Evolutionary conservation across 2,329 filamentous ascomycete species (phyloP).

Genomic region (Cordyceps fumosorosea): DNA sequence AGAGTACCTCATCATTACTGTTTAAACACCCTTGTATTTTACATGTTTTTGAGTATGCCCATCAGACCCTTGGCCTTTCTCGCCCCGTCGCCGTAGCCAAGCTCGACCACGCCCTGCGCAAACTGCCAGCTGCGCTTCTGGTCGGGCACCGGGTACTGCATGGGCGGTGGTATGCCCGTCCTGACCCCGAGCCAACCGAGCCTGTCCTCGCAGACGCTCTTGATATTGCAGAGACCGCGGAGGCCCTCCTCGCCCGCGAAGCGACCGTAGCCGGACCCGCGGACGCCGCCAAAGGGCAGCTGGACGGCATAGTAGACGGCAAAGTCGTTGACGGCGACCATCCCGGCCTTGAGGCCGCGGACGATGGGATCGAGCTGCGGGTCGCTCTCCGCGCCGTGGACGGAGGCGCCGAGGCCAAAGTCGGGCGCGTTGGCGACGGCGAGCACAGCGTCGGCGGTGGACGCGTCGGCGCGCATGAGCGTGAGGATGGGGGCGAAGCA

Average conservation of each 20-base stretch:
- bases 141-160: conserved; percentile 73
- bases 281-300: conserved; percentile 87
- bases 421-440: conserved; percentile 73
- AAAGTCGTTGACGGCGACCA: conserved; percentile 96
- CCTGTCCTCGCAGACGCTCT: conserved; percentile 77
- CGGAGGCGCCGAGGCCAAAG: conserved; percentile 82
- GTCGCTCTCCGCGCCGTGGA: conserved; percentile 66
- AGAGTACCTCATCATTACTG: neutral
- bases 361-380: conserved; percentile 59
- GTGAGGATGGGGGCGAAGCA: conserved; percentile 90
- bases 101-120: conserved; percentile 51
- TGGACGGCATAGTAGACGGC: conserved; percentile 89
- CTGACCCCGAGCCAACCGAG: conserved; percentile 53
- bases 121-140: conserved; percentile 60
- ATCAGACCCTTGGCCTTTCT: conserved; percentile 35
- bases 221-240: conserved; percentile 76
- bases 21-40: neutral
- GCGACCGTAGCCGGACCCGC: conserved; percentile 82
- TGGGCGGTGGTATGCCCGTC: conserved; percentile 72
- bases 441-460: conserved; percentile 58
- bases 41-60: conserved; percentile 39
- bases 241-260: conserved; percentile 91
- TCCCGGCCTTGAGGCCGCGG: conserved; percentile 66
- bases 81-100: conserved; percentile 46
- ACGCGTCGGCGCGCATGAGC: conserved; percentile 65